phyloP scores from a whole-genome alignment of 2,329 filamentous ascomycete genomes.

The Aspergillus sergii region DNA sequence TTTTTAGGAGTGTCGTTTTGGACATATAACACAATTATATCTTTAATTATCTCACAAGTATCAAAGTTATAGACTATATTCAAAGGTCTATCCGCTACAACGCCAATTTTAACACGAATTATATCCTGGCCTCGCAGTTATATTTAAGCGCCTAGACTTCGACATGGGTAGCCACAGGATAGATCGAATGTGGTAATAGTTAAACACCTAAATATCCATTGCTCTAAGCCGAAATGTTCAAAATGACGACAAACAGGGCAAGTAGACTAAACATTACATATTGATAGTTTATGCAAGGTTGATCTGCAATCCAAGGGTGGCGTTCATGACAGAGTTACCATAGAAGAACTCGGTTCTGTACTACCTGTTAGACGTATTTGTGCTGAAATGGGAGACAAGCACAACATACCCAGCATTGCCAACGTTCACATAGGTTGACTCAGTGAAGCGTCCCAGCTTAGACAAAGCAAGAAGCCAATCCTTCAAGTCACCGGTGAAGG shows the following conservation, averaged over 20 bases:
- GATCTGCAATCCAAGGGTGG: background rate
- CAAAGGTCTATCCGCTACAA: too few relatives aligned
- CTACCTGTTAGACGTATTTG: slow-evolving; percentile 4
- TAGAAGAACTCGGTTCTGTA: slow-evolving; percentile 2
- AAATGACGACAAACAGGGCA: too few relatives aligned
- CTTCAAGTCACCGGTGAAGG: slow-evolving; percentile 45
- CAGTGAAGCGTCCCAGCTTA: slow-evolving; percentile 39
- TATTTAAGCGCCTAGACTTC: too few relatives aligned
- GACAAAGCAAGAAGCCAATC: slow-evolving; percentile 46
- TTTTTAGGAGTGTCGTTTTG: background rate
- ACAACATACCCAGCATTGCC: slow-evolving; percentile 42
- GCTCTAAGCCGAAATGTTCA: too few relatives aligned
- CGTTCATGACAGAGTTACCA: background rate
- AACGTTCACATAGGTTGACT: slow-evolving; percentile 46
- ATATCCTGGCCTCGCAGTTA: too few relatives aligned
- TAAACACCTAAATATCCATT: too few relatives aligned
- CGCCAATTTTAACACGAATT: too few relatives aligned
- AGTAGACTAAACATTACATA: too few relatives aligned
- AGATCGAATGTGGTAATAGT: too few relatives aligned
- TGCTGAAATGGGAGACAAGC: background rate
- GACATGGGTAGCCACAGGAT: too few relatives aligned
- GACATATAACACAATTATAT: background rate
- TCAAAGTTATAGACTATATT: too few relatives aligned
- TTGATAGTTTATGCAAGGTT: background rate
- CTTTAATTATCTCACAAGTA: too few relatives aligned